phyloP scores from a whole-genome alignment of 345 rosid genomes.

The Hibiscus syriacus region DNA sequence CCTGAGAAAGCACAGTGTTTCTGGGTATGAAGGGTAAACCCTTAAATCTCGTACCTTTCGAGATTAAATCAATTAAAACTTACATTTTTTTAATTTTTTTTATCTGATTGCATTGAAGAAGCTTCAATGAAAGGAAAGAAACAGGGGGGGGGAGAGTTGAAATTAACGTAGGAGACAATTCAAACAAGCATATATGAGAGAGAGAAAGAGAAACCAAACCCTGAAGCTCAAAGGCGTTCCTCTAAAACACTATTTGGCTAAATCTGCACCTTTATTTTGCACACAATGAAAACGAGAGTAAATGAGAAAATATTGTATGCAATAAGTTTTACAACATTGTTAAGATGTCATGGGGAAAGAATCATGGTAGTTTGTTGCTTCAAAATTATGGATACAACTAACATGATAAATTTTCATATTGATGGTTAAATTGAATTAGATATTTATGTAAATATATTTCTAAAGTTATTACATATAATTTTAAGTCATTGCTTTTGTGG shows the following conservation, averaged over 20 bases:
- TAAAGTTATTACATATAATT: no score
- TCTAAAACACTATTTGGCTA: background rate
- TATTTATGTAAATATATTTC: no score
- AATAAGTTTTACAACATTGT: no score
- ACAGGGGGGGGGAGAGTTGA: slow-evolving; percentile 5
- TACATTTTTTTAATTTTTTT: background rate
- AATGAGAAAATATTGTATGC: no score
- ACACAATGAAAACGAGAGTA: no score
- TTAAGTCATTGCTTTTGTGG: no score
- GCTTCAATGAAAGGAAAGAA: slow-evolving; percentile 12
- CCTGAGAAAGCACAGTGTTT: slow-evolving; percentile 14
- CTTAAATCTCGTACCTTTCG: slow-evolving; percentile 20
- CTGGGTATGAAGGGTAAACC: slow-evolving; percentile 21
- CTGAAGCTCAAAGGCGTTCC: slow-evolving; percentile 7
- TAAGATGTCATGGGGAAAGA: no score
- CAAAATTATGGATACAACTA: no score
- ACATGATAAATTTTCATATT: no score
- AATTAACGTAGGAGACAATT: slow-evolving; percentile 26
- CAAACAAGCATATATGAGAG: slow-evolving; percentile 10
- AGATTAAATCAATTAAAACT: slow-evolving; percentile 12
- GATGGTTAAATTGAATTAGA: no score
- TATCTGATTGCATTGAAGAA: slow-evolving; percentile 23
- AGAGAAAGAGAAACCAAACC: slow-evolving; percentile 12
- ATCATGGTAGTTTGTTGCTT: no score
- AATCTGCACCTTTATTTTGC: no score